Evolutionary conservation across 2,329 filamentous ascomycete genomes (phyloP), one percentile per base, ranked within the genome.

Genomic region (Epichloe uncinata): DNA sequence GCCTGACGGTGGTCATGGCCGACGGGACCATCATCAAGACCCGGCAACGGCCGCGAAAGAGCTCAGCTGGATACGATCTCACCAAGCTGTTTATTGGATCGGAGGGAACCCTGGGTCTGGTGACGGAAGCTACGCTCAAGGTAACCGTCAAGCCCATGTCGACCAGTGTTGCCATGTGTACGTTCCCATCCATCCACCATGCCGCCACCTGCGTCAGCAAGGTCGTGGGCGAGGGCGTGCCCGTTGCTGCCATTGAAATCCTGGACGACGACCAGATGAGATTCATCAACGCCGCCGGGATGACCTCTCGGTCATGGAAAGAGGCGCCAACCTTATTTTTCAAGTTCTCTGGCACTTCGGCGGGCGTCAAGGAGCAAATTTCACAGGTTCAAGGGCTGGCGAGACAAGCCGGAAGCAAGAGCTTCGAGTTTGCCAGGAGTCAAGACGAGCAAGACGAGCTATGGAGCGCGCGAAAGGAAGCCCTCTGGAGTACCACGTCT

Each of bases 11-110:
- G 4, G 89, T 95, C 11, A 75, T 95, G 59, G 89, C 89, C 16
- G 90, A 95, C 65, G 89, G 89, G 46, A 95, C 89, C 1, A 69
- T 95, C 47, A 84, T 96, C 69, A 91, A 90, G 73, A 96, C 90
- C 11, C 77, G 86, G 54, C 88, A 94, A 66, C 78, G 89, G 45
- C 88, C 89, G 11, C 79, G 89, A 57, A 96, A 95, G 73, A 90
- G 85, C 60, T 89, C 84, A 50, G 90, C 90, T 34, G 90, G 90
- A 26, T 96, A 96, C 68, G 89, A 96, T 64, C 76, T 96, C 47
- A 95, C 88, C 2, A 84, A 84, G 60, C 77, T 94, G 52, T 93
- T 95, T 66, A 85, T 95, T 65, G 90, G 90, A 43, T 89, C 84
- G 58, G 90, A 96, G 70, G 90, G 90, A 45, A 96, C 90, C 1